A percentile compares a stretch with the other conserved stretches of the same genome.
Evolutionary conservation across 2,329 filamentous ascomycete species (phyloP).

Genomic region (Neopestalotiopsis sp.): DNA sequence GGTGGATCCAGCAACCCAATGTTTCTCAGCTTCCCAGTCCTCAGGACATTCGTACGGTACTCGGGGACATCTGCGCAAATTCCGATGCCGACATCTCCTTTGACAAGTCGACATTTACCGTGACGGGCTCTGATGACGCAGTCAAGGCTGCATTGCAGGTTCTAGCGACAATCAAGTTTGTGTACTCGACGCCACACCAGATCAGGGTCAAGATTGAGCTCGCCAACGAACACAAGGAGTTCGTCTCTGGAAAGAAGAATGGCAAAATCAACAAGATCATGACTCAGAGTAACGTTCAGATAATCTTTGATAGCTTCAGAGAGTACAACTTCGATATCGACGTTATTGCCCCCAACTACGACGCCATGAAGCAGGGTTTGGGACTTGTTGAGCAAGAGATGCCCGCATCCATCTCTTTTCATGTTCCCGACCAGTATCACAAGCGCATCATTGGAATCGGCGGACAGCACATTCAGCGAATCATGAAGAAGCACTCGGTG

Average conservation of each 20-base stretch:
- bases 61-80: constrained; percentile 94
- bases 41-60: constrained; percentile 84
- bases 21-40: constrained; percentile 63
- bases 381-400: constrained; percentile 97
- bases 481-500: constrained; percentile 99
- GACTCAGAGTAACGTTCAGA: constrained; percentile 98
- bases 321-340: constrained; percentile 99
- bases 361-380: constrained; percentile 91
- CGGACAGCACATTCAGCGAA: constrained; percentile 96
- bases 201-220: constrained; percentile 98
- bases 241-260: constrained; percentile 99
- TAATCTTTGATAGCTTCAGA: constrained; percentile 98
- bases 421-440: constrained; percentile 98
- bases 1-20: constrained; percentile 87
- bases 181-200: constrained; percentile 85
- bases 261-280: constrained; percentile 99
- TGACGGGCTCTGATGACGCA: constrained; percentile 94
- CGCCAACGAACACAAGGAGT: constrained; percentile 99
- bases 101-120: constrained; percentile 90
- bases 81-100: constrained; percentile 95
- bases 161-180: constrained; percentile 89
- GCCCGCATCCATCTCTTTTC: constrained; percentile 98
- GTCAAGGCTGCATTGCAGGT: constrained; percentile 96
- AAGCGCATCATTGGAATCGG: constrained; percentile 99
- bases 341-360: constrained; percentile 89